Evolutionary conservation across 2,329 filamentous ascomycete species (phyloP).

Genomic region (Aschersonia sp.): DNA sequence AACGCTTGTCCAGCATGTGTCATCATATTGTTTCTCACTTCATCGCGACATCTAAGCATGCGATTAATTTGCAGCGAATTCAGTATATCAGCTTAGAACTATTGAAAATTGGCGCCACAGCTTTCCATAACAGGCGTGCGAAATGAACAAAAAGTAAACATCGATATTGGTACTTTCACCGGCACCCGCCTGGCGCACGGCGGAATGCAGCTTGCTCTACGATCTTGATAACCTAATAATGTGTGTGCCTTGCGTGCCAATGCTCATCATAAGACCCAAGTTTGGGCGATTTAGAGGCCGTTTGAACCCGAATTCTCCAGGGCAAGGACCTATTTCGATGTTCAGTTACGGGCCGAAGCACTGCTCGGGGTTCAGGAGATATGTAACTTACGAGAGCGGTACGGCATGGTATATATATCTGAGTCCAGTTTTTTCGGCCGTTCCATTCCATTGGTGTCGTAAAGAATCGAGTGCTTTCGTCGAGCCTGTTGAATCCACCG

Average conservation of each 20-base stretch:
- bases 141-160: no score
- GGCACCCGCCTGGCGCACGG: no score
- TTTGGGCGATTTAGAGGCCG: neutral
- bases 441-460: constrained; percentile 90
- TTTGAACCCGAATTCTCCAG: neutral
- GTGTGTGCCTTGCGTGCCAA: neutral
- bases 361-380: neutral
- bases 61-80: no score
- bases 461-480: constrained; percentile 75
- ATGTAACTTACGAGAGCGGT: constrained; percentile 58
- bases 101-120: no score
- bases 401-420: constrained; percentile 77
- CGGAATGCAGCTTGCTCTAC: no score
- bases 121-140: no score
- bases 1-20: no score
- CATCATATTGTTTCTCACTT: no score
- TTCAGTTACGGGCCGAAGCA: neutral
- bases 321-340: neutral
- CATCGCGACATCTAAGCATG: no score
- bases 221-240: no score
- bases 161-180: no score
- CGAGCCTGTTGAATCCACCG: constrained; percentile 67
- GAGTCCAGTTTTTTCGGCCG: constrained; percentile 73
- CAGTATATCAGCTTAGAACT: no score
- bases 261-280: neutral